phyloP scores from a whole-genome alignment of 177 flowering plant genomes.

The Tripterygium wilfordii region DNA sequence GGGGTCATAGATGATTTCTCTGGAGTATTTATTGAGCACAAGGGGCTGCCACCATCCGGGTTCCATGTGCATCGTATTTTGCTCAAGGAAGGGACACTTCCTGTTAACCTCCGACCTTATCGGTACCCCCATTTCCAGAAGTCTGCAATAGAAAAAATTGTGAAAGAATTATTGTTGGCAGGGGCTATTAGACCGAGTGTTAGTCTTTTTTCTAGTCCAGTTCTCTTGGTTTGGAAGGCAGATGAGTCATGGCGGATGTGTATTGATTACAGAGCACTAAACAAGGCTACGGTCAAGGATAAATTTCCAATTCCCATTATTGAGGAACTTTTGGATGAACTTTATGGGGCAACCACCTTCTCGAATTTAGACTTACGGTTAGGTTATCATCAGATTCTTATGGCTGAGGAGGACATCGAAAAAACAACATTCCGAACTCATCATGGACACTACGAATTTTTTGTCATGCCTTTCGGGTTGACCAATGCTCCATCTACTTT shows the following conservation, averaged over 20 bases:
- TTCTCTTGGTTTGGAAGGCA: slow-evolving; percentile 3
- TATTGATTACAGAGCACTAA: slow-evolving; percentile 1
- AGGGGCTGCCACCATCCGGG: no score
- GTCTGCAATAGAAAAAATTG: not conserved
- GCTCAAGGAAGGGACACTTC: not conserved
- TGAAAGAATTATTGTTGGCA: not conserved
- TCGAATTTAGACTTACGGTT: slow-evolving; percentile 6
- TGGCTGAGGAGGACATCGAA: not conserved
- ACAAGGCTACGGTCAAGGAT: slow-evolving; percentile 1
- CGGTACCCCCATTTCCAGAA: slow-evolving; percentile 4
- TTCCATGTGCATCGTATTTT: no score
- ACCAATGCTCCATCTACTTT: slow-evolving; percentile 7
- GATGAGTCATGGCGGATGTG: slow-evolving; percentile 2
- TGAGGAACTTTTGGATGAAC: slow-evolving; percentile 8
- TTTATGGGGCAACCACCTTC: not conserved
- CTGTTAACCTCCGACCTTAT: slow-evolving; percentile 4
- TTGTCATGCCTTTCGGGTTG: slow-evolving; percentile 11
- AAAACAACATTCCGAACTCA: slow-evolving; percentile 11
- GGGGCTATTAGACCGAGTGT: slow-evolving; percentile 1
- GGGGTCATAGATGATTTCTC: no score
- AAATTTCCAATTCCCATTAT: slow-evolving; percentile 8
- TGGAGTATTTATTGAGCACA: no score
- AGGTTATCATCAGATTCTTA: slow-evolving; percentile 6
- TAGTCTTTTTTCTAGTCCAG: slow-evolving; percentile 1
- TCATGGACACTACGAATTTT: slow-evolving; percentile 7